Base-by-base conservation (phyloP, 257 asterid genomes). In the Solanum virginianum region DNA sequence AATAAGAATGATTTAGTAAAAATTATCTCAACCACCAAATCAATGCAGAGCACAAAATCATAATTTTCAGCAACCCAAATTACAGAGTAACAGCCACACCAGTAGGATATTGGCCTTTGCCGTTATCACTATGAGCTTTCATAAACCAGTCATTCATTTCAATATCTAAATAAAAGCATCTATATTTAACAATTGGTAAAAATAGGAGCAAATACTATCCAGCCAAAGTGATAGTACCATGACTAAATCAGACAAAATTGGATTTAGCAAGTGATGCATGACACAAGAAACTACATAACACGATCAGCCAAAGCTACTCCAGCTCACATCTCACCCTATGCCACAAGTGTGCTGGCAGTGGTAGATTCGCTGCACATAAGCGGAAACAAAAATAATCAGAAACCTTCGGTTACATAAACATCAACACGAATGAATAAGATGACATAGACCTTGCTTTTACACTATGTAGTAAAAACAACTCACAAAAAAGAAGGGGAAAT, bases 301-400 rank as follows among this genome's bases (percentile, higher is more conserved):
- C 45, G 45, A 49, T 49, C 60, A 77, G 82, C 69, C 47, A 15
- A 81, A 85, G 39, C 24, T 26, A 57, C 8, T 81, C 41, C 57
- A 36, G 84, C 75, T 41, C 43, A 47, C 0, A 10, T 8, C 45
- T 60, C 47, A 39, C 16, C 63, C 72, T 85, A 94, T 18, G 98
- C 97, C 84, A 94, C 98, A 5, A 94, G 98, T 0, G 98, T 93
- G 92, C 98, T 94, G 83, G 98, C 98, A 18, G 98, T 94, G 84
- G 97, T 93, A 15, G 98, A 94, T 80, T 94, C 98, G 14, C 98
- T 94, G 94, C 91, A 93, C 77, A 80, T 43, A 20, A 10, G 5
- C 29, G 70, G 80, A 29, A 12, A 18, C 9, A 62, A 60, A 22
- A 81, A 4, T 39, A 22, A 65, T 81, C 62, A 59, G 84, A 32